Evolutionary conservation across 129 eudicot species (phyloP).

Genomic region (Lactuca sativa): DNA sequence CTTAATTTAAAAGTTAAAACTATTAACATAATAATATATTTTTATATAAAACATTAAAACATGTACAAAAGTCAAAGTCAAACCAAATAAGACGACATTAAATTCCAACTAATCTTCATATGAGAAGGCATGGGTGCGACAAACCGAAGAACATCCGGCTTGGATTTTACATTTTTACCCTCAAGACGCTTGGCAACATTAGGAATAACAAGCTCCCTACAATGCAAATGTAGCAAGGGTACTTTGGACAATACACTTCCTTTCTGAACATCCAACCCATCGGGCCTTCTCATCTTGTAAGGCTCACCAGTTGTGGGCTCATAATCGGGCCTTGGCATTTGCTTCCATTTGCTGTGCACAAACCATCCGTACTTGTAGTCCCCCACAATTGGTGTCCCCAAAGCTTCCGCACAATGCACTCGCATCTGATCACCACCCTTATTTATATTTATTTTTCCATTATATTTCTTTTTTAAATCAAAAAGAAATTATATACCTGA

Average conservation of each 20-base stretch:
- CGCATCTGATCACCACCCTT: slow-evolving; percentile 48
- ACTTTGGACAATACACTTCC: slow-evolving; percentile 87
- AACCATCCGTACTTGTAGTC: slow-evolving; percentile 96
- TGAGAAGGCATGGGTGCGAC: slow-evolving; percentile 92
- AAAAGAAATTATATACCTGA: slow-evolving; percentile 45
- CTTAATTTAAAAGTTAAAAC: too few relatives aligned
- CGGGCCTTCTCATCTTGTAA: slow-evolving; percentile 75
- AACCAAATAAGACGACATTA: slow-evolving; percentile 85
- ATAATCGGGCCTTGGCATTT: slow-evolving; percentile 60
- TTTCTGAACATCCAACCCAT: slow-evolving; percentile 79
- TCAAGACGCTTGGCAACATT: slow-evolving; percentile 65
- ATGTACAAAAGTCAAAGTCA: slow-evolving; percentile 13
- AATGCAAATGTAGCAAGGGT: slow-evolving; percentile 86
- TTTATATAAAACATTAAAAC: not conserved
- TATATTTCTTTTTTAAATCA: slow-evolving; percentile 1
- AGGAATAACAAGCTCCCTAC: slow-evolving; percentile 81
- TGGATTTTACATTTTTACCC: slow-evolving; percentile 19
- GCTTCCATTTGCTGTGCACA: slow-evolving; percentile 78
- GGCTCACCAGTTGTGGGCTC: slow-evolving; percentile 75
- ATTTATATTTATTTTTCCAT: not conserved
- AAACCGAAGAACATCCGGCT: slow-evolving; percentile 70
- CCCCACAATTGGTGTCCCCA: slow-evolving; percentile 91
- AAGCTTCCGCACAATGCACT: slow-evolving; percentile 97
- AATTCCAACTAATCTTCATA: slow-evolving; percentile 98
- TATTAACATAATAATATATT: too few relatives aligned